phyloP scores from a whole-genome alignment of 306 rosid genomes.

The Spatholobus suberectus region DNA sequence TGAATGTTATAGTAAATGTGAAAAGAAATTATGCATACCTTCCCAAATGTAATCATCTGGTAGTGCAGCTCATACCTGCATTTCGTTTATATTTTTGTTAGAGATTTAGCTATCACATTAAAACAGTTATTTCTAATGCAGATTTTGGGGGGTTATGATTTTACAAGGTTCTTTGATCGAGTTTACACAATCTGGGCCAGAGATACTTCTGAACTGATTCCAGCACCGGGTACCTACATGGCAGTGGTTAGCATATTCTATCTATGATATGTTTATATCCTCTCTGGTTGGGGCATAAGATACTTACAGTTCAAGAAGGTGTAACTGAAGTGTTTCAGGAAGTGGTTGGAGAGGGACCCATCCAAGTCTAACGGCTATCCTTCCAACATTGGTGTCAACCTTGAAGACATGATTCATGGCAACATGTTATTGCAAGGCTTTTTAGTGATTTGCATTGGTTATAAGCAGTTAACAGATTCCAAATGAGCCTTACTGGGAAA shows the following conservation, averaged over 20 bases:
- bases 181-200: slow-evolving; percentile 98
- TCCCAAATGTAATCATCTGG: slow-evolving; percentile 97
- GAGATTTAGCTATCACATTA: slow-evolving; percentile 25
- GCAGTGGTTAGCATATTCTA: slow-evolving; percentile 45
- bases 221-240: slow-evolving; percentile 82
- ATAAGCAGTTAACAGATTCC: slow-evolving; percentile 12
- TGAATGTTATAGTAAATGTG: neutral
- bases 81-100: slow-evolving; percentile 42
- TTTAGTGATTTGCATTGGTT: slow-evolving; percentile 24
- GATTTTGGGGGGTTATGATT: slow-evolving; percentile 33
- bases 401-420: slow-evolving; percentile 39
- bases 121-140: slow-evolving; percentile 16
- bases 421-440: slow-evolving; percentile 38
- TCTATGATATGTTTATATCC: slow-evolving; percentile 7
- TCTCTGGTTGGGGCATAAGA: slow-evolving; percentile 7
- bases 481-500: slow-evolving; percentile 80
- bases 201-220: slow-evolving; percentile 93
- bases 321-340: slow-evolving; percentile 89
- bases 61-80: slow-evolving; percentile 94
- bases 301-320: slow-evolving; percentile 87
- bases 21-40: slow-evolving; percentile 57
- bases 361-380: slow-evolving; percentile 97
- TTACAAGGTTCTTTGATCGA: slow-evolving; percentile 93
- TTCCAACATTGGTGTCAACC: slow-evolving; percentile 99
- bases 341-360: slow-evolving; percentile 98